Conservation (phyloP, 805 yeast genomes). For the Nakazawaea holstii region DNA sequence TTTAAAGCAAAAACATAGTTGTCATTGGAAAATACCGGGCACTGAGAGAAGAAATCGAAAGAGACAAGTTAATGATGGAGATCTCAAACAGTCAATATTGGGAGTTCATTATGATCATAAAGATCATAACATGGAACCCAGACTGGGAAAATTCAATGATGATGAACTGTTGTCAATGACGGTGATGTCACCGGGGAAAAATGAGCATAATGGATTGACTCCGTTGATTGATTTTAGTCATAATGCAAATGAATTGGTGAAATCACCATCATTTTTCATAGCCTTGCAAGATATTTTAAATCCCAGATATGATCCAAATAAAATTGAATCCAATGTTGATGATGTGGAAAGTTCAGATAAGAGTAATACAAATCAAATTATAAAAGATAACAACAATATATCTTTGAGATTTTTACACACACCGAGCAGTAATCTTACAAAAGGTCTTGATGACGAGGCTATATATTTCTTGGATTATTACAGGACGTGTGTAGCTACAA, state of each 20-base stretch:
- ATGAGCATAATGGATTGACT: neutral
- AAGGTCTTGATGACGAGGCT: conserved; percentile 36
- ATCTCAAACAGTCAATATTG: too few relatives aligned
- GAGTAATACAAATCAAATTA: neutral
- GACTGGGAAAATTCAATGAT: neutral
- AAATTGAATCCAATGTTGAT: conserved; percentile 1
- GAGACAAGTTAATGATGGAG: conserved; percentile 11
- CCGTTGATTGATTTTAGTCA: neutral
- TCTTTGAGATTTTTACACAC: conserved; percentile 18
- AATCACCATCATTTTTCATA: neutral
- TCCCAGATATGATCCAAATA: neutral
- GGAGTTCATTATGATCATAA: too few relatives aligned
- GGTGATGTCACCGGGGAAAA: too few relatives aligned
- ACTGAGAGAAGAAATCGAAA: conserved; percentile 10
- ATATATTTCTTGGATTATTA: conserved; percentile 43
- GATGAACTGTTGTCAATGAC: too few relatives aligned
- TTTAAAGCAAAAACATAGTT: conserved; percentile 21
- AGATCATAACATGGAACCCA: neutral
- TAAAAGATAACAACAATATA: conserved; percentile 15
- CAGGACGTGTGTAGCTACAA: conserved; percentile 39
- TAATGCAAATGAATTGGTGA: neutral
- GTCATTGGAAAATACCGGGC: conserved; percentile 20
- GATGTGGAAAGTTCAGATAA: neutral
- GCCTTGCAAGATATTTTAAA: neutral
- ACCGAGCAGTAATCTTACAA: conserved; percentile 21